phyloP scores from a whole-genome alignment of 2,329 filamentous ascomycete species.

The Chaetomium sp. region DNA sequence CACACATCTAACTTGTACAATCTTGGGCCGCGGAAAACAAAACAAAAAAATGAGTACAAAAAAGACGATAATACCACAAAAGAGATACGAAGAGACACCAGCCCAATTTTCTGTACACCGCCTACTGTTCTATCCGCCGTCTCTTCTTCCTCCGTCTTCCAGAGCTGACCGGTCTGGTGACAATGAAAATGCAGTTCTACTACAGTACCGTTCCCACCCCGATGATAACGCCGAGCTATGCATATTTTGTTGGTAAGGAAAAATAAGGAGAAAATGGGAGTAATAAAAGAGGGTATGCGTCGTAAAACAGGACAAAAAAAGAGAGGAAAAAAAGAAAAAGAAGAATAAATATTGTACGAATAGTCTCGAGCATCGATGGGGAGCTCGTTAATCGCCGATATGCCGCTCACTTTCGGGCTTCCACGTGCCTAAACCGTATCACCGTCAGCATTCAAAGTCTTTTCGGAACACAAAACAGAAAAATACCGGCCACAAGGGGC shows the following conservation, averaged over 20 bases:
- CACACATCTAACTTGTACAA: constrained; percentile 11
- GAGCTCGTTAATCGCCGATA: constrained; percentile 46
- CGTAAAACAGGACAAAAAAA: neutral
- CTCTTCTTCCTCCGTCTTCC: constrained; percentile 8
- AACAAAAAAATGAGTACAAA: too few relatives aligned
- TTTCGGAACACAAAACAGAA: neutral
- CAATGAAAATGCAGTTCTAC: neutral
- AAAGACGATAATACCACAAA: neutral
- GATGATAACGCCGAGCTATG: constrained; percentile 18
- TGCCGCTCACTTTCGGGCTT: constrained; percentile 67
- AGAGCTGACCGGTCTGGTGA: constrained; percentile 1
- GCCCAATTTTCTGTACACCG: constrained; percentile 12
- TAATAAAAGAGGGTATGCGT: constrained; percentile 14
- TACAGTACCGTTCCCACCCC: neutral
- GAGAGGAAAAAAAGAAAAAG: neutral
- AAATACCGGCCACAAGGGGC: neutral
- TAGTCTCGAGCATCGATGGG: constrained; percentile 13
- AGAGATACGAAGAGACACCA: neutral
- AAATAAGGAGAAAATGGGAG: neutral
- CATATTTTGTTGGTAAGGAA: neutral
- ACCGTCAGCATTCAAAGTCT: constrained; percentile 16
- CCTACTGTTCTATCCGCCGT: neutral
- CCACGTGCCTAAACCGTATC: constrained; percentile 55
- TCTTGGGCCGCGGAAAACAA: neutral
- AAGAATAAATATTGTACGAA: constrained; percentile 3